Evolutionary conservation across 2,329 filamentous ascomycete species (phyloP).

Genomic region (Tolypocladium sp.): DNA sequence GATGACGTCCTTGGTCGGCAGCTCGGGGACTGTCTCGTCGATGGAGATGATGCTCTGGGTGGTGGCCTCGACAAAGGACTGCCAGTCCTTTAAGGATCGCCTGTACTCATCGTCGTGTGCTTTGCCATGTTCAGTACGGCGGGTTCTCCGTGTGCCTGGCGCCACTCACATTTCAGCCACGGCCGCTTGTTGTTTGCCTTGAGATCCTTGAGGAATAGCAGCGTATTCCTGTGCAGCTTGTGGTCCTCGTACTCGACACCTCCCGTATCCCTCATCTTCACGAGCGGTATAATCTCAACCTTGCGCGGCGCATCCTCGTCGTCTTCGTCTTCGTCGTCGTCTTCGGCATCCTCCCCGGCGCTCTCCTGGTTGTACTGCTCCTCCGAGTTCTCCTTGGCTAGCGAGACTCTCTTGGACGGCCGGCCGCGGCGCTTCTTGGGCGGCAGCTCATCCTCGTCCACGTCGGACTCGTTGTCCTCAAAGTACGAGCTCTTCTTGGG

Average conservation of each 20-base stretch:
- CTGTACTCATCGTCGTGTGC: slow-evolving; percentile 75
- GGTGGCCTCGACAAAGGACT: slow-evolving; percentile 64
- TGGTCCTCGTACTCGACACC: slow-evolving; percentile 39
- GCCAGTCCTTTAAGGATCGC: slow-evolving; percentile 70
- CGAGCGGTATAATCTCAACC: slow-evolving; percentile 24
- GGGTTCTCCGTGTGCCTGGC: not conserved
- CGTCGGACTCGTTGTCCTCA: slow-evolving; percentile 17
- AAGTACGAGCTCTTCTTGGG: slow-evolving; percentile 44
- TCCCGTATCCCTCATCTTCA: slow-evolving; percentile 22
- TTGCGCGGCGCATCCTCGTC: slow-evolving; percentile 27
- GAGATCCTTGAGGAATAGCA: slow-evolving; percentile 48
- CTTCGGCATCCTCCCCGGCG: slow-evolving; percentile 13
- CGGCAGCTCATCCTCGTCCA: slow-evolving; percentile 6
- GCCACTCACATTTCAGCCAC: slow-evolving; percentile 48
- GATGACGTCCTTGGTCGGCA: slow-evolving; percentile 77
- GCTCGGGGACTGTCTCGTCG: slow-evolving; percentile 77
- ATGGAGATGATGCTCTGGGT: slow-evolving; percentile 60
- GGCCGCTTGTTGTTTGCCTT: slow-evolving; percentile 49
- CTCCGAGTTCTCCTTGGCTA: slow-evolving; percentile 12
- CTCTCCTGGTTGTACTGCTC: slow-evolving; percentile 17
- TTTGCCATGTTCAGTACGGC: slow-evolving; percentile 21
- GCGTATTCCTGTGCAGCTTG: slow-evolving; percentile 46
- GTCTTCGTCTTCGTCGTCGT: slow-evolving; percentile 22
- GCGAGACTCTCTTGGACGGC: slow-evolving; percentile 11
- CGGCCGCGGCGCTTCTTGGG: slow-evolving; percentile 18